Evolutionary conservation across 305 asterid species (phyloP).

Genomic region (Coffea humblotiana): DNA sequence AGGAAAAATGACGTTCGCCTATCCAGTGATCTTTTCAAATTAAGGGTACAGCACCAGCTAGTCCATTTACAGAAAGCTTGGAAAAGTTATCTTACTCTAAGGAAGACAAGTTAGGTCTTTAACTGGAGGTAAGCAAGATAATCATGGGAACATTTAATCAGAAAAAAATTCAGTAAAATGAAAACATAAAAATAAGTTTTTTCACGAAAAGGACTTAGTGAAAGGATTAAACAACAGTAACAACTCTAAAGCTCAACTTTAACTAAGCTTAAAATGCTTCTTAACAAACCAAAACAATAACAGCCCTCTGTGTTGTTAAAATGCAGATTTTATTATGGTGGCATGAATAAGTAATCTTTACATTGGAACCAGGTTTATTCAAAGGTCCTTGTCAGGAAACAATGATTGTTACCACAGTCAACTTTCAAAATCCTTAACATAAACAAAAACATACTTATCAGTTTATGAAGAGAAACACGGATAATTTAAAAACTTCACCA

Average conservation of each 20-base stretch:
- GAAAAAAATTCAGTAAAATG: too few relatives aligned
- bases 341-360: background rate
- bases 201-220: background rate
- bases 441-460: background rate
- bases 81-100: background rate
- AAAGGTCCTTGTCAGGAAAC: background rate
- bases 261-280: background rate
- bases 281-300: background rate
- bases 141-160: background rate
- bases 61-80: background rate
- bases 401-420: background rate
- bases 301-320: background rate
- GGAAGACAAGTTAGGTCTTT: background rate
- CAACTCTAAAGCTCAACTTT: background rate
- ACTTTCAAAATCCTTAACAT: background rate
- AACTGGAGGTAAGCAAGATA: background rate
- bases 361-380: background rate
- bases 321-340: background rate
- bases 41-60: background rate
- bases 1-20: background rate
- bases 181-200: background rate
- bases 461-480: background rate
- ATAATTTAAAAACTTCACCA: background rate
- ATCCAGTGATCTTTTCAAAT: background rate
- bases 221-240: background rate